Conservation (phyloP, 2,329 filamentous ascomycete species). For the Cordyceps pruinosa region DNA sequence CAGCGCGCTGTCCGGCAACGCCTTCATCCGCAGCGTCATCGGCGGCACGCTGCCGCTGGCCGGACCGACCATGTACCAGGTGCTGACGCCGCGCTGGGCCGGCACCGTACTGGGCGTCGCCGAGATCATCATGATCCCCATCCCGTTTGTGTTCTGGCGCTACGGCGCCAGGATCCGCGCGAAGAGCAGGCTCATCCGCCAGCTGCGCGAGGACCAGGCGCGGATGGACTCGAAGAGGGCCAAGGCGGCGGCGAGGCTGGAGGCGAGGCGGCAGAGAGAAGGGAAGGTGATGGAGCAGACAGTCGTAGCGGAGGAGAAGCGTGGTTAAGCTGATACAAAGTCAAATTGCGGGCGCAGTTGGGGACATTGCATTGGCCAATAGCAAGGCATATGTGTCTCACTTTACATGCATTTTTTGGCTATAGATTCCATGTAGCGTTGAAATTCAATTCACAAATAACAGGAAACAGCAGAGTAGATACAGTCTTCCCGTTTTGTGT, state of each 20-base stretch:
- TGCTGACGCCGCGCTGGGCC: conserved; percentile 64
- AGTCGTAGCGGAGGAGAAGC: neutral
- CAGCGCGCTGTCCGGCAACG: conserved; percentile 67
- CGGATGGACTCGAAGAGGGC: conserved; percentile 14
- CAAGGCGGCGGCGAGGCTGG: neutral
- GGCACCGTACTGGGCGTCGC: conserved; percentile 63
- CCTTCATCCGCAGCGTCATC: conserved; percentile 59
- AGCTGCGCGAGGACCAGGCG: conserved; percentile 33
- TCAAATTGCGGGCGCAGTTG: neutral
- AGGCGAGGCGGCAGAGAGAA: neutral
- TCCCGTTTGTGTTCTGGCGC: conserved; percentile 66
- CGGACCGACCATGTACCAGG: conserved; percentile 58
- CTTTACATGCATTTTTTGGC: neutral
- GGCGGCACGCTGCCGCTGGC: conserved; percentile 68
- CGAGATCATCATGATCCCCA: conserved; percentile 63
- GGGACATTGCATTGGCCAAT: neutral
- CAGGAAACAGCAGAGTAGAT: neutral
- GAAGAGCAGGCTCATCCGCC: conserved; percentile 36
- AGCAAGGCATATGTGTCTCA: neutral
- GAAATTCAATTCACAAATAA: neutral
- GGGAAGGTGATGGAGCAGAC: neutral
- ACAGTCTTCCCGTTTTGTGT: neutral
- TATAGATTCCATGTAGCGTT: conserved; percentile 1
- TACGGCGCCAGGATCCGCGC: conserved; percentile 42
- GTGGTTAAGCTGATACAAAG: neutral